Evolutionary conservation across 2,329 filamentous ascomycete species (phyloP), one percentile per base, ranked within the genome.

Genomic region (Cladosporium sp.): DNA sequence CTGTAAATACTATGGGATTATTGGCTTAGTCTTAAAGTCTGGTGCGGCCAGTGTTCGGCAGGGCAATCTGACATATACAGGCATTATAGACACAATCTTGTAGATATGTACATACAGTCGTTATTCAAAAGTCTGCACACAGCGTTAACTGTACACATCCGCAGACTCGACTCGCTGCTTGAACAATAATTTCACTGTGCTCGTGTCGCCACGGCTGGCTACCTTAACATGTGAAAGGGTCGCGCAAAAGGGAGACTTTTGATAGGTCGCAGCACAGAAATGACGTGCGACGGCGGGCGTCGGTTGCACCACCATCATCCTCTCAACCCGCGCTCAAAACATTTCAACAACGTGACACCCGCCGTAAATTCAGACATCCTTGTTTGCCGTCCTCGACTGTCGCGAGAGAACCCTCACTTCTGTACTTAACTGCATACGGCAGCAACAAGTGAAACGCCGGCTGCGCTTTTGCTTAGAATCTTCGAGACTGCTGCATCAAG

Each of bases 391-490:
- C 30, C 9, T 12, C 9, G 30, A 9, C 8, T 34, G 7, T 34
- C 11, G 8, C 30, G 8, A 34, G 8, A 34, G 9, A 12, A 11
- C 30, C 3, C 30, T 47, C 22, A 17, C 43, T 19, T 47, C 9
- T 47, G 12, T n/a, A 25, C 15, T 14, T 12, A 8, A 34, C 30
- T 34, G 5, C 30, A 9, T 47, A 17, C 43, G 5, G 28, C 43
- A 28, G 6, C 43, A 30, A 14, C 42, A 45, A 3, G 22, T 25
- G 4, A 45, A 9, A 45, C 22, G 42, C 42, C 42, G 43, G 43
- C 43, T 47, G 25, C n/a, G 43, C 52, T 55, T 55, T 6, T 55
- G 52, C 52, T 38, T 40, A 38, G 52, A 55, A 55, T n/a, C 52
- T 55, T 55, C 52, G 39, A 55, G 52, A 55, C 30, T 36, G 40